Conservation (phyloP, 768 basidiomycete species). For the Butyriboletus loyo region DNA sequence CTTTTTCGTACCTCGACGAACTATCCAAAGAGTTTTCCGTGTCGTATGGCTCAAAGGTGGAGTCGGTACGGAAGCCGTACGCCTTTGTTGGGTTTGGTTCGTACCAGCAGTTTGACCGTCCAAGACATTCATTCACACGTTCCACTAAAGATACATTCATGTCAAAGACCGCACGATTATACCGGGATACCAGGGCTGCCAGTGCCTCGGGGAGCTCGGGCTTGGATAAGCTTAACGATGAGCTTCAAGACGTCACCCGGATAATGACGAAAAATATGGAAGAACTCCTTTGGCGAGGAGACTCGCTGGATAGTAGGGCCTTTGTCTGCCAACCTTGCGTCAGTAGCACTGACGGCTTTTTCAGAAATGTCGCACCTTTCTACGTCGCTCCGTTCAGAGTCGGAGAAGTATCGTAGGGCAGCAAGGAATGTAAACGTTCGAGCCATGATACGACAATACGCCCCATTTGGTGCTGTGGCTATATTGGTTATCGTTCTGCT, state of each 20-base stretch:
- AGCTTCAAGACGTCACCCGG: conserved; percentile 94
- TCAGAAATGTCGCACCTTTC: conserved; percentile 97
- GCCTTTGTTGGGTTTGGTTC: conserved; percentile 97
- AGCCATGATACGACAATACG: conserved; percentile 94
- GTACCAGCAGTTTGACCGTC: conserved; percentile 25
- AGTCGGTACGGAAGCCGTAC: conserved; percentile 92
- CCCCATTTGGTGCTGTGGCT: conserved; percentile 80
- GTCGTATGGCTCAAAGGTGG: conserved; percentile 92
- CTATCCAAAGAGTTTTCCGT: conserved; percentile 93
- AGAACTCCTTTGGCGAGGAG: conserved; percentile 96
- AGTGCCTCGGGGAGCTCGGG: conserved; percentile 60
- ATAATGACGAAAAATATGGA: conserved; percentile 99
- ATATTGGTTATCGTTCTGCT: conserved; percentile 75
- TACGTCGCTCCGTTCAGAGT: conserved; percentile 90
- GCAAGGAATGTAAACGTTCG: conserved; percentile 92
- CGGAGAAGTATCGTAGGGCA: conserved; percentile 95
- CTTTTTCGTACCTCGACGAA: conserved; percentile 97
- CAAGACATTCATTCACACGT: conserved; percentile 2
- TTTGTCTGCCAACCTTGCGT: not conserved
- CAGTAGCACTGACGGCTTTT: not conserved
- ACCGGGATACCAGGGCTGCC: conserved; percentile 89
- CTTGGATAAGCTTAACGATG: conserved; percentile 89
- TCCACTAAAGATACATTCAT: conserved; percentile 88
- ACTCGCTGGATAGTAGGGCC: conserved; percentile 87
- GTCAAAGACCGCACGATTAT: conserved; percentile 94